These are phyloP conservation scores for Calonectria honghensis DNA, from an alignment of 2,329 filamentous ascomycete species.

Conservation along the genomic window DNA sequence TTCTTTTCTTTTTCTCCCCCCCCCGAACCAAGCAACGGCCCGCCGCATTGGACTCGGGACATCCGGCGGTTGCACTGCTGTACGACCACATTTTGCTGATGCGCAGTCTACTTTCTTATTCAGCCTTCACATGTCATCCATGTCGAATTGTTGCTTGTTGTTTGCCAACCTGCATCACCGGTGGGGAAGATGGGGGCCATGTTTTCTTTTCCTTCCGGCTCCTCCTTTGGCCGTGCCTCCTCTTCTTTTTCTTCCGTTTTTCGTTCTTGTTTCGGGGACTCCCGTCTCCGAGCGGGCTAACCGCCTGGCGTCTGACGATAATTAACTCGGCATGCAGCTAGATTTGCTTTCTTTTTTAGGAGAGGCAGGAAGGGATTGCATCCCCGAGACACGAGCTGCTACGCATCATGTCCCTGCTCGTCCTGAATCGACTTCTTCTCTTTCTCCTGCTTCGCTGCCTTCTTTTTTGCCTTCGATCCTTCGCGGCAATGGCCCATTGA, in stretches of 20 bases:
- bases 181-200: neutral
- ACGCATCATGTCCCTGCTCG: neutral
- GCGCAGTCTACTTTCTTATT: neutral
- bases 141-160: neutral
- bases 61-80: neutral
- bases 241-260: neutral
- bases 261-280: conserved; percentile 15
- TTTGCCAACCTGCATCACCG: conserved; percentile 11
- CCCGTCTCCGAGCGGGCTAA: neutral
- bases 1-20: conserved; percentile 11
- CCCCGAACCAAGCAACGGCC: neutral
- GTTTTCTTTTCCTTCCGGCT: neutral
- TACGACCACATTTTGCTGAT: neutral
- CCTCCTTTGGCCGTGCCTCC: neutral
- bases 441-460: neutral
- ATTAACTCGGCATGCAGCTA: conserved; percentile 1
- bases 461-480: neutral
- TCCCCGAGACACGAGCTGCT: neutral
- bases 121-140: neutral
- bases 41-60: neutral
- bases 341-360: neutral
- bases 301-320: conserved; percentile 14
- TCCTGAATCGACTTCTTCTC: neutral
- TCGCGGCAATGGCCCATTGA: neutral
- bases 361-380: neutral